Base-by-base conservation (phyloP, 306 rosid species). In the Fagus crenata region DNA sequence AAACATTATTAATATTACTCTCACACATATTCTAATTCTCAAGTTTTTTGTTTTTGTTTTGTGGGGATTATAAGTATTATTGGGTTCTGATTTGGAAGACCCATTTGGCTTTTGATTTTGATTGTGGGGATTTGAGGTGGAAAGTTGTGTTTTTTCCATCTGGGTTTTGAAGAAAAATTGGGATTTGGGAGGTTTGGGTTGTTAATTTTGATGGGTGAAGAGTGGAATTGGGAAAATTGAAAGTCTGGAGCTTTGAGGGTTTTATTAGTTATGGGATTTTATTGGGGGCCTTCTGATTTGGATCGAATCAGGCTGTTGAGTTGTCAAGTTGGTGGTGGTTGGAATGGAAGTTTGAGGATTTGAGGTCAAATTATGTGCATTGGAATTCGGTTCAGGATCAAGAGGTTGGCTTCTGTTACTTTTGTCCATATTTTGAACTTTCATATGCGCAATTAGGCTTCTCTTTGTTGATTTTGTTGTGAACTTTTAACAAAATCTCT, bases 171-270 rank as follows among this genome's bases (percentile, higher is more conserved):
- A 70, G 40, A 54, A 67, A 72, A 12, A 28, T 14, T 13, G 56
- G 60, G 7, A n/a, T 40, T 61, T 68, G 13, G 63, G 49, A 39
- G 35, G 69, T 46, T 39, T 12, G 59, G 64, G 6, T 65, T 58
- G 40, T 33, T 39, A 22, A 43, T 37, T 51, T 53, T 6, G 35
- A 36, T 43, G 71, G 42, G 31, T 49, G 28, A 53, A 5, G 36
- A 39, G 15, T 40, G n/a, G 31, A 67, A 36, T 32, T 51, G 71
- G 36, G 28, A 33, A 22, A 51, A 78, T 76, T 67, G 28, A 46
- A 59, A 60, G 61, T 58, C 67, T 61, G 67, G 77, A 82, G 65
- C 81, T 71, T 1, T 77, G 67, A 51, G 37, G 64, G 67, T 67
- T 42, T 31, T 46, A 58, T 64, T 73, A 6, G 41, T 3, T 75